Evolutionary conservation across 192 early-diverging fungal species (phyloP).

Genomic region (Dissophora ornata): DNA sequence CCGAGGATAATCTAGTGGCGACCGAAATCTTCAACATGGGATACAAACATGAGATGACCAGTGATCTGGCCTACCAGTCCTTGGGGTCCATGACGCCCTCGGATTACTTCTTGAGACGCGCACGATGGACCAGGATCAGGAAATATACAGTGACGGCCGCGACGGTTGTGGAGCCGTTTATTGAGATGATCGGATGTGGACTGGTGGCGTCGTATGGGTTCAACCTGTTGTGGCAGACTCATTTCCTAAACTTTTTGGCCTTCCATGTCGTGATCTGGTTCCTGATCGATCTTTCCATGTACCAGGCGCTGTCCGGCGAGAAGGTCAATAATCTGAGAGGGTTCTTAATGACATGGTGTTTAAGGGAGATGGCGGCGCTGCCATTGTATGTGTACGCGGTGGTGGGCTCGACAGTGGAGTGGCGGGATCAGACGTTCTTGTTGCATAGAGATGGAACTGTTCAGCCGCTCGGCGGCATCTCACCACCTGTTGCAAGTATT

Average conservation of each 20-base stretch:
- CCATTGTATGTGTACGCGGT: slow-evolving; percentile 88
- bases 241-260: slow-evolving; percentile 58
- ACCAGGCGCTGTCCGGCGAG: slow-evolving; percentile 42
- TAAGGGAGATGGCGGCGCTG: slow-evolving; percentile 84
- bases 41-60: slow-evolving; percentile 85
- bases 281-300: slow-evolving; percentile 68
- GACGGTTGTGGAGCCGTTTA: slow-evolving; percentile 91
- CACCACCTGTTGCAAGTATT: not conserved
- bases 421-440: slow-evolving; percentile 81
- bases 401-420: slow-evolving; percentile 82
- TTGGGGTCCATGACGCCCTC: slow-evolving; percentile 75
- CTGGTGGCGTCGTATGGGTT: slow-evolving; percentile 77
- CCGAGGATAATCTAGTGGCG: slow-evolving; percentile 96
- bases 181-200: slow-evolving; percentile 87
- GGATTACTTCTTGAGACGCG: slow-evolving; percentile 86
- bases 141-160: slow-evolving; percentile 93
- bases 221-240: slow-evolving; percentile 62
- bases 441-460: slow-evolving; percentile 75
- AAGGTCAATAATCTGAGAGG: slow-evolving; percentile 50
- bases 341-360: slow-evolving; percentile 80
- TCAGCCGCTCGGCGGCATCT: slow-evolving; percentile 4
- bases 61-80: slow-evolving; percentile 88
- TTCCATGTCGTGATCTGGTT: slow-evolving; percentile 72
- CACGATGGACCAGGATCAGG: slow-evolving; percentile 94
- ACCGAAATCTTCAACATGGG: slow-evolving; percentile 86